Evolutionary conservation across 2,329 filamentous ascomycete genomes (phyloP), one percentile per base, ranked within the genome.

Genomic region (Aspergillus piperis): DNA sequence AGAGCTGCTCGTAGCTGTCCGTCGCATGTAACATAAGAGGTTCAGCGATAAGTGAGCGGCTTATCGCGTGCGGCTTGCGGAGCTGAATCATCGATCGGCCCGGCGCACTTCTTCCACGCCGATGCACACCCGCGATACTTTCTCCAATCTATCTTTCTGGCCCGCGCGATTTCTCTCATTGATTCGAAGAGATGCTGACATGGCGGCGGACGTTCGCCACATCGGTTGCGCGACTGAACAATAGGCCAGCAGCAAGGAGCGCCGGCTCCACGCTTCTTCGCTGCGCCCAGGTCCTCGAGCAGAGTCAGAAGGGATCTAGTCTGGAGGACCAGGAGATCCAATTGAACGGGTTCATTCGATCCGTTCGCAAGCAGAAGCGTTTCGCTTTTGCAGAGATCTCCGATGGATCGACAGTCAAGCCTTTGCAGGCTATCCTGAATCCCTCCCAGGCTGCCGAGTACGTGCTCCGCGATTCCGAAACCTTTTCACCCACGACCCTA

Each of bases 361-460:
- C 91, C 3, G 88, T 96, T 62, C 86, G 94, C 63, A 90, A 91
- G 74, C 92, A 96, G 81, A 96, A 97, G 75, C 84, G 84, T 21
- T 83, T 90, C 61, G 88, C 90, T 5, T 98, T 99, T 78, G 89
- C 93, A 55, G 86, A 92, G 61, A 82, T 98, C 55, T 89, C 89
- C 10, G 95, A 99, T 81, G 95, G 95, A 48, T 96, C 92, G 11
- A 92, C 90, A 44, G 81, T 91, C 66, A 82, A 88, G 63, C 82
- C 91, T 27, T 76, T 98, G 58, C 95, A 99, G 79, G 91, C 89
- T 49, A 87, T 96, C 50, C 80, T 96, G 67, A 86, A 86, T 57
- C 88, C 90, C 64, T 82, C 84, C 50, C 83, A 92, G 71, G 88
- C 89, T 66, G 82, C 88, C 77, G 86, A 88, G 91, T 96, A 83